Evolutionary conservation across 179 eudicot genomes (phyloP).

Genomic region (Dionaea muscipula): DNA sequence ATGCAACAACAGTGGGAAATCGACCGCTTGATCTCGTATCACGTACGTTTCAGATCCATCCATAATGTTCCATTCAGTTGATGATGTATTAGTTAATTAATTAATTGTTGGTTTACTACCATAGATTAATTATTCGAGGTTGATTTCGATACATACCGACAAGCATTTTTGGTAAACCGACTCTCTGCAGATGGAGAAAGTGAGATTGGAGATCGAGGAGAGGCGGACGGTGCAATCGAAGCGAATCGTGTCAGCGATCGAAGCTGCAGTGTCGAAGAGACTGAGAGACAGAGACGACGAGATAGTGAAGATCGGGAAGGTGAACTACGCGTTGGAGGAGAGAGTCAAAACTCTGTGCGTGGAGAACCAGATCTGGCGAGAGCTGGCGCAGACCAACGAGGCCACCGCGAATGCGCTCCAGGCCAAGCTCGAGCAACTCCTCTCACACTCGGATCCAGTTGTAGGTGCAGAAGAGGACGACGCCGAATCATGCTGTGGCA

Average conservation of each 20-base stretch:
- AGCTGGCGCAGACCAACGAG: conserved; percentile 63
- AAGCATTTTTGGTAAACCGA: too few relatives aligned
- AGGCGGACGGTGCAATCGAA: conserved; percentile 26
- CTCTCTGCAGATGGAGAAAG: conserved; percentile 36
- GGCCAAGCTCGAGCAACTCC: conserved; percentile 37
- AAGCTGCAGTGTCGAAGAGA: conserved; percentile 30
- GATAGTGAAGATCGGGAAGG: conserved; percentile 26
- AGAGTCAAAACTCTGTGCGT: conserved; percentile 33
- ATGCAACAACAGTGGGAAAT: conserved; percentile 49
- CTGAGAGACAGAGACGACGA: conserved; percentile 45
- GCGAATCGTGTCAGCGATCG: conserved; percentile 28
- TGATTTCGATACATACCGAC: neutral
- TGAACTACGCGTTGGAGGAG: conserved; percentile 51
- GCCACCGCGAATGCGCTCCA: conserved; percentile 55
- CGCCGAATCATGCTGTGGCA: conserved; percentile 51
- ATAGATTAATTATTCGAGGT: neutral
- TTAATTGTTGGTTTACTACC: neutral
- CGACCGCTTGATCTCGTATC: conserved; percentile 40
- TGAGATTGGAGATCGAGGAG: conserved; percentile 42
- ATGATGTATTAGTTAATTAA: neutral
- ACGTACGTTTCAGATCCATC: conserved; percentile 17
- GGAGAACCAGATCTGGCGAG: conserved; percentile 68
- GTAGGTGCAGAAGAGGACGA: conserved; percentile 22
- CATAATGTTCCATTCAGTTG: neutral
- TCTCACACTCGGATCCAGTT: conserved; percentile 10